Base-by-base conservation (phyloP, 2,329 filamentous ascomycete genomes). In the Trichoderma guizhouense region DNA sequence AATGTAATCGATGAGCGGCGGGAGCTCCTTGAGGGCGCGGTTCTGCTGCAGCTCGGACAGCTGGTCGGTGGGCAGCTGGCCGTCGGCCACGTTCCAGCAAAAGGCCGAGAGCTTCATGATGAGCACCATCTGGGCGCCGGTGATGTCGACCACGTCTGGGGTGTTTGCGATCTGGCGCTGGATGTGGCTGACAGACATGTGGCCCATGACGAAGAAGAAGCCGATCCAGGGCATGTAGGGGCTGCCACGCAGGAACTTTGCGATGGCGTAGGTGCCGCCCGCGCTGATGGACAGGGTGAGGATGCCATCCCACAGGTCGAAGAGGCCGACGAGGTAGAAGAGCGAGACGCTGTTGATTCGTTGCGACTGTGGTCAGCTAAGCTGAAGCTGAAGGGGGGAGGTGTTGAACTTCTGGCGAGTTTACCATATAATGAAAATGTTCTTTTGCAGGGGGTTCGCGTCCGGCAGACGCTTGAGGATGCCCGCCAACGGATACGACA, bases 31-130 rank as follows among this genome's bases (percentile, higher is more conserved):
- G 55, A 99, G 87, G 61, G 92, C 92, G 34, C 93, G 90, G 74
- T 95, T 92, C 78, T 92, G 95, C 80, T 99, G 96, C 60, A 92
- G 89, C 64, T 96, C 93, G 1, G 93, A 93, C n/a, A 99, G 88
- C 72, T 95, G 89, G 57, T 91, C 87, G 21, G 92, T 89, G 3
- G 93, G 90, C 24, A 97, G 86, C 72, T 91, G 90, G 24, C 96
- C 97, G 80, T 99, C 96, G 77, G 96, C 94, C 9, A 98, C 91
- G 79, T 98, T 98, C 96, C 96, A 99, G 84, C 94, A 97, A 79
- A 99, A 99, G 6, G 95, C 93, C 26, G 91, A 94, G 43, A 99
- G 89, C 82, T 99, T 99, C 94, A 99, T 99, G 74, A 98, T 91
- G 76, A 98, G 84, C 39, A 99, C 96, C 96, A 99, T 99, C 82